Evolutionary conservation across 192 early-diverging fungal species (phyloP).

Genomic region (Umbelopsis isabellina): DNA sequence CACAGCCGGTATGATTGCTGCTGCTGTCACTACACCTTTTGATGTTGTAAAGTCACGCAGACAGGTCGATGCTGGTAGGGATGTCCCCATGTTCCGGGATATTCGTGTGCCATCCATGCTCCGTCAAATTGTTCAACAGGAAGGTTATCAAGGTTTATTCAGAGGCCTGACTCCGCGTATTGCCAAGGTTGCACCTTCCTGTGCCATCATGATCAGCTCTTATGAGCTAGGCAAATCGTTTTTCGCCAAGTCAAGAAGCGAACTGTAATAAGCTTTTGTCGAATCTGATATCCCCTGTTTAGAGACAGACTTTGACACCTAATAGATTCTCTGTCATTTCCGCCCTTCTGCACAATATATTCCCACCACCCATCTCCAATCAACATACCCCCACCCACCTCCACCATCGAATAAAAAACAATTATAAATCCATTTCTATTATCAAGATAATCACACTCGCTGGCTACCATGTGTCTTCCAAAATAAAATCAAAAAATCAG

Average conservation of each 20-base stretch:
- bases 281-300: too few species aligned
- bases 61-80: slow-evolving; percentile 62
- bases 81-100: slow-evolving; percentile 26
- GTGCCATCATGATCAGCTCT: slow-evolving; percentile 94
- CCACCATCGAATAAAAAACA: too few species aligned
- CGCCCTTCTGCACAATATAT: too few species aligned
- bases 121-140: slow-evolving; percentile 48
- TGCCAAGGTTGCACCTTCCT: slow-evolving; percentile 89
- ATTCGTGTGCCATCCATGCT: slow-evolving; percentile 38
- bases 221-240: slow-evolving; percentile 75
- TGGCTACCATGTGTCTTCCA: too few species aligned
- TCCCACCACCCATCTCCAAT: too few species aligned
- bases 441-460: too few species aligned
- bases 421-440: too few species aligned
- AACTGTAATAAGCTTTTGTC: not conserved
- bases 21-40: slow-evolving; percentile 92
- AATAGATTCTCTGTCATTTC: too few species aligned
- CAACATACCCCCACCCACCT: too few species aligned
- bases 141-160: slow-evolving; percentile 60
- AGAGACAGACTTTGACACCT: too few species aligned
- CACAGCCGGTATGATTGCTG: slow-evolving; percentile 82
- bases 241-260: slow-evolving; percentile 31
- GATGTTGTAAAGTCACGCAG: slow-evolving; percentile 93
- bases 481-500: too few species aligned
- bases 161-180: slow-evolving; percentile 69